These are phyloP conservation scores for Pseudodiploospora longispora DNA, from an alignment of 2,329 filamentous ascomycete species.

Conservation along the genomic window DNA sequence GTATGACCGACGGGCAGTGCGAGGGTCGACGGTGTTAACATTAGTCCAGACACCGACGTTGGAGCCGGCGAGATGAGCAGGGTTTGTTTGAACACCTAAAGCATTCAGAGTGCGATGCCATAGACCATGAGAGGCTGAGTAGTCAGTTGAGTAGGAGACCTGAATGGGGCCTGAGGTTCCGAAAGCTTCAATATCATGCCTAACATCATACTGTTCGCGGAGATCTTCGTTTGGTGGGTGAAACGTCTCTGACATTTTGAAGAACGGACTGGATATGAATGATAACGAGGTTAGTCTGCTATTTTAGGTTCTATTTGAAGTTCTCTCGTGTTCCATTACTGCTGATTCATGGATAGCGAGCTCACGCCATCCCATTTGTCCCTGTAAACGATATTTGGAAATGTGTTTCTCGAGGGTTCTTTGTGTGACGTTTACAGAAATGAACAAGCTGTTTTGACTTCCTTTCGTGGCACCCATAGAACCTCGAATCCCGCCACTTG, in stretches of 20 bases:
- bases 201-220: conserved; percentile 25
- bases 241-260: conserved; percentile 42
- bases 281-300: no score
- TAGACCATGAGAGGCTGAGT: conserved; percentile 31
- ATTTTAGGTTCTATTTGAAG: no score
- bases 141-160: conserved; percentile 35
- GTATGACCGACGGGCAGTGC: conserved; percentile 39
- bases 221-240: conserved; percentile 29
- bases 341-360: no score
- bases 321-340: no score
- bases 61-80: conserved; percentile 41
- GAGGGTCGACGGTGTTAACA: conserved; percentile 39
- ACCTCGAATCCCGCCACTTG: no score
- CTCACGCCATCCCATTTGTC: no score
- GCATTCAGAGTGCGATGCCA: conserved; percentile 40
- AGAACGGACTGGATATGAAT: conserved; percentile 33
- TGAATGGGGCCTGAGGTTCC: conserved; percentile 40
- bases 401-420: no score
- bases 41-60: conserved; percentile 42
- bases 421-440: no score
- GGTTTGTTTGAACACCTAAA: conserved; percentile 31
- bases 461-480: no score
- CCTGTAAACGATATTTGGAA: no score
- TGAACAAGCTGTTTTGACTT: no score
- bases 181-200: conserved; percentile 31